Conservation (phyloP, 2,329 filamentous ascomycete species). For the Fonsecaea multimorphosa region DNA sequence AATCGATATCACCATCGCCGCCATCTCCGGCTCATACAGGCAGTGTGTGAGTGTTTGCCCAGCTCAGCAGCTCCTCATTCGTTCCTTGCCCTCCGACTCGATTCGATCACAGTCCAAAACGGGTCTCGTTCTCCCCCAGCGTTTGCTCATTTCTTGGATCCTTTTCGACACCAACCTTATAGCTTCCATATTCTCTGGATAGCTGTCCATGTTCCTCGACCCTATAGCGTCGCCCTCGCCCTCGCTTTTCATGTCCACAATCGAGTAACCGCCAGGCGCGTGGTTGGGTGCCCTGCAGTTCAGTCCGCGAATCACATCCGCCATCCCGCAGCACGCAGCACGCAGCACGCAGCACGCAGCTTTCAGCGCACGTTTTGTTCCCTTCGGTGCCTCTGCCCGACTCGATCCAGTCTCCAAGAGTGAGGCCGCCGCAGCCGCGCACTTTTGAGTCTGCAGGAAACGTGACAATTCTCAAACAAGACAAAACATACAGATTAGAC, state of each 20-base stretch:
- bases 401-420: slow-evolving; percentile 3
- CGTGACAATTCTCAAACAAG: slow-evolving; percentile 3
- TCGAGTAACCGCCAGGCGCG: slow-evolving; percentile 25
- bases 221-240: not conserved
- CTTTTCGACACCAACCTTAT: not conserved
- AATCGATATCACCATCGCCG: slow-evolving; percentile 27
- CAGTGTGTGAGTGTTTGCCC: not conserved
- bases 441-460: not conserved
- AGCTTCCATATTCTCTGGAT: not conserved
- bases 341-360: slow-evolving; percentile 25
- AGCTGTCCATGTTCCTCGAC: slow-evolving; percentile 1
- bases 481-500: slow-evolving; percentile 6
- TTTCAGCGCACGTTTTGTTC: slow-evolving; percentile 25
- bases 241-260: slow-evolving; percentile 20
- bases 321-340: slow-evolving; percentile 26
- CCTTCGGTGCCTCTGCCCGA: slow-evolving; percentile 7
- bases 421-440: slow-evolving; percentile 18
- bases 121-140: not conserved
- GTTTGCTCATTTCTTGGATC: not conserved
- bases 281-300: slow-evolving; percentile 30
- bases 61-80: not conserved
- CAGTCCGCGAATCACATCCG: slow-evolving; percentile 28
- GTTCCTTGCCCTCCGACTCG: slow-evolving; percentile 7
- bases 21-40: slow-evolving; percentile 11
- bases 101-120: slow-evolving; percentile 5